Evolutionary conservation across 352 stramenopile genomes (phyloP), one percentile per base, ranked within the genome.

Genomic region (Hyaloperonospora arabidopsidis): DNA sequence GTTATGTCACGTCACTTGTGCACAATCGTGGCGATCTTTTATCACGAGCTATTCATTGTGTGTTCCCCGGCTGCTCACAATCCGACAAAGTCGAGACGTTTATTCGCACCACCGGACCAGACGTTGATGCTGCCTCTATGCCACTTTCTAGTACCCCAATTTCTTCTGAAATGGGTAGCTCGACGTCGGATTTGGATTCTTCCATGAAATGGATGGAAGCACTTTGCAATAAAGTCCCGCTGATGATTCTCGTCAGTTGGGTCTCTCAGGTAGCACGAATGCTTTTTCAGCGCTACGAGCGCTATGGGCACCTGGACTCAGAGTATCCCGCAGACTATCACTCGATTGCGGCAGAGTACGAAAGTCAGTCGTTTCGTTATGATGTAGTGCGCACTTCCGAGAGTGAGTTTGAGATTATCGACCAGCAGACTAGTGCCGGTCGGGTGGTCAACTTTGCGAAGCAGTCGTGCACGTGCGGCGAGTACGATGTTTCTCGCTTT

Each of bases 211-310:
- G 77, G 77, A 54, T 90, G 38, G 80, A 90, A 59, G 51, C 48
- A 13, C 55, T 90, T 8, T 88, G 77, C 41, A 29, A 45, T 14
- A 90, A 88, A 59, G 66, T 78, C 14, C 80, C 80, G 17, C 59
- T 88, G 10, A 90, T 90, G 80, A 86, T 90, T 21, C 61, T 90
- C 7, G 77, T 86, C 13, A 76, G 77, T 10, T 90, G 80, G 80
- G 76, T 90, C 14, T 90, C 80, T n/a, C 82, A 82, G 44, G 76
- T 88, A 18, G 80, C 80, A 13, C 78, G 77, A 46, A 84, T 70
- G 22, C 63, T 90, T 17, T 90, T 83, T 56, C 77, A 88, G 49
- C 76, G 80, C 32, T 88, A 73, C 18, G 74, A 87, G 15, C 79
- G 79, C 43, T 88, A 90, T 45, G 76, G 70, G 5, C 74, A 84